phyloP scores from a whole-genome alignment of 2,329 filamentous ascomycete species.

The Leptographium procerum region DNA sequence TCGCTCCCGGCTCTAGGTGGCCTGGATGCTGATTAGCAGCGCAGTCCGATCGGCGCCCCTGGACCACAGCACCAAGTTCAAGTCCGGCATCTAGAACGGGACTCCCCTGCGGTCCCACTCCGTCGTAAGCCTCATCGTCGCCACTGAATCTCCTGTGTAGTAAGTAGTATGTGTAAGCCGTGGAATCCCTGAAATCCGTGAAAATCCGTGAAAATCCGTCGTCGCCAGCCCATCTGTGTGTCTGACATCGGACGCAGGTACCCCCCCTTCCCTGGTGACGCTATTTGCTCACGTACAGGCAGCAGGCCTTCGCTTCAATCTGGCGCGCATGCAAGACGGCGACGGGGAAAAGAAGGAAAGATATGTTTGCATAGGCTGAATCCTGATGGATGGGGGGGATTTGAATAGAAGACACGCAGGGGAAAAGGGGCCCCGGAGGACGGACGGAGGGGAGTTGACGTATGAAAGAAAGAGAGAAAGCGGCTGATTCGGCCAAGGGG shows the following conservation, averaged over 20 bases:
- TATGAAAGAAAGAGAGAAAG: not conserved
- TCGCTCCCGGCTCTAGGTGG: not conserved
- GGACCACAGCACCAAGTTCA: conserved; percentile 12
- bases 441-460: not conserved
- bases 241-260: not conserved
- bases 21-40: not conserved
- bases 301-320: too few species aligned
- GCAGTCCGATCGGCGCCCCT: conserved; percentile 1
- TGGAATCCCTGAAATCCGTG: too few species aligned
- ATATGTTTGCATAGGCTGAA: not conserved
- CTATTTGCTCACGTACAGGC: not conserved
- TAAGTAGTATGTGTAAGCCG: not conserved
- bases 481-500: too few species aligned
- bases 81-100: conserved; percentile 12
- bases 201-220: too few species aligned
- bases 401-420: not conserved
- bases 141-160: conserved; percentile 16
- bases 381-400: too few species aligned
- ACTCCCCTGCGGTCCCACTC: not conserved
- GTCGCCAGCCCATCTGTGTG: not conserved
- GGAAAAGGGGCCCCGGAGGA: not conserved
- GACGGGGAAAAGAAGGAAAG: not conserved
- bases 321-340: not conserved
- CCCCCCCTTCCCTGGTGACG: not conserved
- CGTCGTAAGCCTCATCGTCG: conserved; percentile 14